Base-by-base conservation (phyloP, 2,329 filamentous ascomycete genomes). In the Epichloe gansuensis region DNA sequence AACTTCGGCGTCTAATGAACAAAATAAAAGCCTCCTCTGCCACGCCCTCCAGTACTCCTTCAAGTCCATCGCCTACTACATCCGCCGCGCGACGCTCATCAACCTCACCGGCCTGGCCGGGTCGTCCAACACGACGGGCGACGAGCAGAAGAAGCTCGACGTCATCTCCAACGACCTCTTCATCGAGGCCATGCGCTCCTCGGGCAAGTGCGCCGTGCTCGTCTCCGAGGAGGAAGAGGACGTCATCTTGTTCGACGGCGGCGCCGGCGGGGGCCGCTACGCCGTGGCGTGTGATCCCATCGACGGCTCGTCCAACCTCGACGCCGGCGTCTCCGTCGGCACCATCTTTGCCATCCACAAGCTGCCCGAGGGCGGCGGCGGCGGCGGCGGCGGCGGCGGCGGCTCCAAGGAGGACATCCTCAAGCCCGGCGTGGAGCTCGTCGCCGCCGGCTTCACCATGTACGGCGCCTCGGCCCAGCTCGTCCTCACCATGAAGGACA, bases 11-110 rank as follows among this genome's bases (percentile, higher is more conserved):
- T 15, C 25, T 13, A 51, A 11, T 31, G 3, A 11, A 9, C 31
- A 8, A 31, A 8, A 31, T n/a, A 50, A 63, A 96, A 96, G 91
- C 63, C 81, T 98, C 51, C 82, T 98, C 55, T 96, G 90, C 78
- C 93, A 98, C 69, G 91, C 93, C 55, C 86, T 98, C 55, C 93
- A 97, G 72, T 98, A 97, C 77, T 91, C 93, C 59, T 98, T 98
- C 85, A 98, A 98, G 78, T 95, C 89, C 60, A 98, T 98, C 70
- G 89, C 93, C 63, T 95, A 97, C 79, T 98, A 96, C 77, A 98
- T 98, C 71, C 91, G 91, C 64, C 86, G 93, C 69, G 90, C 91
- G 38, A 91, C 89, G 25, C 77, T 98, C 59, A 91, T 97, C 74
- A 95, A 95, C 76, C 82, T 98, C 56, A 94, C 89, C 50, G 93